phyloP scores from a whole-genome alignment of 306 rosid genomes.

The Arachis stenosperma region DNA sequence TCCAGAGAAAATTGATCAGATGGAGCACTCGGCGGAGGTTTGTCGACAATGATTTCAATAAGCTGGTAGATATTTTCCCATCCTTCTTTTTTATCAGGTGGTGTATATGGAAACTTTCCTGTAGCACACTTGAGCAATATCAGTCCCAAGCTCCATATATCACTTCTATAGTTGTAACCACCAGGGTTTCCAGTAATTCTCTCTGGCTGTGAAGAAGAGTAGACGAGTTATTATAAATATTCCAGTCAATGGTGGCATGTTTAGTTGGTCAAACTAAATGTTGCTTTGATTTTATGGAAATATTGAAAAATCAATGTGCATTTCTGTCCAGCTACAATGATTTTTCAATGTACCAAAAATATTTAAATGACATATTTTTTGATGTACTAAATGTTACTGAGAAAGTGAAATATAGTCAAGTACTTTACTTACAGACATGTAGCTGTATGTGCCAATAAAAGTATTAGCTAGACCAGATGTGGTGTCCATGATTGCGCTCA shows the following conservation, averaged over 20 bases:
- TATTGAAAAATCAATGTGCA: too few species aligned
- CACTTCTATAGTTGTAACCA: constrained; percentile 78
- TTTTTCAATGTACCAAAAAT: too few species aligned
- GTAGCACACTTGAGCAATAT: constrained; percentile 87
- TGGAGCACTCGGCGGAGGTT: constrained; percentile 80
- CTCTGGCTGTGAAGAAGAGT: constrained; percentile 79
- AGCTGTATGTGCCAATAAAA: constrained; percentile 82
- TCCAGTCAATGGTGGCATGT: neutral
- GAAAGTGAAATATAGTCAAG: constrained; percentile 1
- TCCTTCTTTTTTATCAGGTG: constrained; percentile 68
- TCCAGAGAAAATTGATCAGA: constrained; percentile 77
- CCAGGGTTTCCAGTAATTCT: constrained; percentile 61
- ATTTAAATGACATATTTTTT: too few species aligned
- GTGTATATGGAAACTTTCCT: constrained; percentile 85
- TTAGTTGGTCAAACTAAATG: neutral
- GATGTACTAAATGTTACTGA: neutral
- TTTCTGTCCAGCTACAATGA: too few species aligned
- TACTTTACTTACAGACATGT: constrained; percentile 91
- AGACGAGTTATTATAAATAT: constrained; percentile 13
- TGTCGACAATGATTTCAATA: constrained; percentile 73
- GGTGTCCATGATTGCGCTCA: constrained; percentile 76
- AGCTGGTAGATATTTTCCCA: constrained; percentile 88
- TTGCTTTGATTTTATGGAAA: too few species aligned
- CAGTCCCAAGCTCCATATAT: constrained; percentile 95
- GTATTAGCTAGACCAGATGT: constrained; percentile 91